Evolutionary conservation across 768 basidiomycete genomes (phyloP), one percentile per base, ranked within the genome.

Genomic region (Russula lepida): DNA sequence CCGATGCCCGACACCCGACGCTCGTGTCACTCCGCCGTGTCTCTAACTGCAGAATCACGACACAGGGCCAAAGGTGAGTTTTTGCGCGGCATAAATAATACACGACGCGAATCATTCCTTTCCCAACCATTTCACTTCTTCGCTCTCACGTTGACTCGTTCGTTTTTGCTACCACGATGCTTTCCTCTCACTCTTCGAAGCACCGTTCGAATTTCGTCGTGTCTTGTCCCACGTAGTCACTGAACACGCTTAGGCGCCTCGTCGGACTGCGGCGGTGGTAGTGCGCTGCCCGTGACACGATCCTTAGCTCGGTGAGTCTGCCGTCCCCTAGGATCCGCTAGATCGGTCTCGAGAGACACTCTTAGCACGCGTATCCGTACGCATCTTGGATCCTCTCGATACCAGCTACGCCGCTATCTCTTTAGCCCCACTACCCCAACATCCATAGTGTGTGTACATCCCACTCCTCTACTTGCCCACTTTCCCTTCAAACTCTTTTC

Each of bases 391-490:
- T 25, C 15, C 53, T 56, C 12, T 55, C 53, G 17, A 64, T 60
- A 3, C 60, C 64, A n/a, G 56, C 56, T 12, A 60, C 64, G 35
- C 64, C n/a, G 58, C 60, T 7, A 56, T 62, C 52, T 56, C 64
- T 23, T 53, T 62, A 2, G 60, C 60, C 25, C 35, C 54, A 6
- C n/a, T 6, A 25, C 44, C 41, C 33, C 44, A 50, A 12, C 49
- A 35, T 27, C 55, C 47, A 12, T 30, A 53, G 7, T 30, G 63
- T 61, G 39, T 56, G 63, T 21, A 21, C 51, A 35, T 35, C 15
- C 44, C 3, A 23, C n/a, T n/a, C n/a, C n/a, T n/a, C n/a, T 35
- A 8, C 32, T 11, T 33, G 6, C 15, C 15, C 15, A 33, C 32
- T 6, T n/a, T 6, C 39, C 39, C 39, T 2, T 47, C 23, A 25